Percentiles rank a stretch among this genome's conserved stretches.
These are phyloP conservation scores for Rhodofomes roseus DNA, from an alignment of 1,284 basidiomycete species.

Conservation along the genomic window DNA sequence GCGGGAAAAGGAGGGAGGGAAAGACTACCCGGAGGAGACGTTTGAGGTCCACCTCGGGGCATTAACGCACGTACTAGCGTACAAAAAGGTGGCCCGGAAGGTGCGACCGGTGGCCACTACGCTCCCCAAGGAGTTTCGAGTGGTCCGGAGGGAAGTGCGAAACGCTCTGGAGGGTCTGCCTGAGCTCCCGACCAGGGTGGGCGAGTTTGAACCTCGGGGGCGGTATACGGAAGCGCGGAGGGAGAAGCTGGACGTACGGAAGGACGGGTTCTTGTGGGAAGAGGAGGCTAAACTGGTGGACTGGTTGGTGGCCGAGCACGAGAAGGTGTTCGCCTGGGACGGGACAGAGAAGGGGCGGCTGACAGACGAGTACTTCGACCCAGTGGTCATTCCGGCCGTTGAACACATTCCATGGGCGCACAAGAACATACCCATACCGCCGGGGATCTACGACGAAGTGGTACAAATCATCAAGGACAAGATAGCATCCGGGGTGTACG, in stretches of 20 bases:
- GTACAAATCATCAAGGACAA: slow-evolving; percentile 17
- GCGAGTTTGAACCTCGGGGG: not conserved
- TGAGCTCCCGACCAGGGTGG: not conserved
- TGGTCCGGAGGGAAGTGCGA: not conserved
- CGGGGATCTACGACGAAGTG: slow-evolving; percentile 2
- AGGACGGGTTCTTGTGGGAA: not conserved
- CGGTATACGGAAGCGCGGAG: not conserved
- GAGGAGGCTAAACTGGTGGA: not conserved
- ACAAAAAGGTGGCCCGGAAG: not conserved
- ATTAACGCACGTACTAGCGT: not conserved
- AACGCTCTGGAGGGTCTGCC: not conserved
- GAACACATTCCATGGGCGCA: slow-evolving; percentile 29
- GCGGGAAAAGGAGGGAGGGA: too few relatives aligned
- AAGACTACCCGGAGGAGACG: too few relatives aligned
- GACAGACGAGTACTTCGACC: slow-evolving; percentile 4
- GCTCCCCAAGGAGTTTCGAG: not conserved
- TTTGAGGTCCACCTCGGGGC: slow-evolving; percentile 6
- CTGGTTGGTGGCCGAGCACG: not conserved
- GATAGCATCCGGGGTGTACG: slow-evolving; percentile 31
- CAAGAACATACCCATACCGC: slow-evolving; percentile 37
- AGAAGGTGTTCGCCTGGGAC: not conserved
- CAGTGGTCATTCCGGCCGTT: slow-evolving; percentile 9
- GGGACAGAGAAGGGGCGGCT: slow-evolving; percentile 1
- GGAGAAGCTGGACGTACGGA: not conserved
- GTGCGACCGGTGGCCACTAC: not conserved